These are phyloP conservation scores for Coriaria nepalensis DNA, from an alignment of 306 rosid genomes.

Conservation along the genomic window DNA sequence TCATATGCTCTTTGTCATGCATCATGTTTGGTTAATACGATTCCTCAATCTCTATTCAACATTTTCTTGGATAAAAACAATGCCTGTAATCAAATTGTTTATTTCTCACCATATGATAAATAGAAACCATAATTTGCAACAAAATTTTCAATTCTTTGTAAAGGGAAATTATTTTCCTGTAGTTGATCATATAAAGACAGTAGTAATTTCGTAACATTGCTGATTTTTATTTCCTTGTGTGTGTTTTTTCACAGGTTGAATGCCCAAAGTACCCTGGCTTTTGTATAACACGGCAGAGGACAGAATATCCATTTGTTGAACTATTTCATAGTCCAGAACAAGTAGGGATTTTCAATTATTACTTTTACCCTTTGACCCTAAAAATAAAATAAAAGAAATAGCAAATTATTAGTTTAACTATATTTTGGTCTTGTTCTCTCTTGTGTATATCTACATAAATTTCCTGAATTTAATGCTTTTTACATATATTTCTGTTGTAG, in stretches of 20 bases:
- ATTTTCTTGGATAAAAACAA: too few species aligned
- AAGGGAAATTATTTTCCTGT: too few species aligned
- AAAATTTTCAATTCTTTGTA: too few species aligned
- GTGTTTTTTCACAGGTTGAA: slow-evolving; percentile 59
- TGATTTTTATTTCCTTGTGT: slow-evolving; percentile 1
- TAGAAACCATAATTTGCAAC: too few species aligned
- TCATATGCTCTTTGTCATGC: too few species aligned
- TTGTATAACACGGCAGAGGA: slow-evolving; percentile 74
- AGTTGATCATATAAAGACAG: too few species aligned
- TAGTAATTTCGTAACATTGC: not conserved
- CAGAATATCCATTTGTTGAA: slow-evolving; percentile 82
- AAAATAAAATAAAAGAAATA: too few species aligned
- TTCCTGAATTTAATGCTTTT: not conserved
- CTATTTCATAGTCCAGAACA: slow-evolving; percentile 68
- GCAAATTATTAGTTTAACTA: not conserved
- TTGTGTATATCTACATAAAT: not conserved
- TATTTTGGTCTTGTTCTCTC: not conserved
- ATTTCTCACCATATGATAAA: too few species aligned
- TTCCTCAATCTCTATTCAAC: too few species aligned
- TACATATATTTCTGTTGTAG: slow-evolving; percentile 23
- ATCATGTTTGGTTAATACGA: too few species aligned
- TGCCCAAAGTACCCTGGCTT: slow-evolving; percentile 97
- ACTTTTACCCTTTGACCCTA: too few species aligned
- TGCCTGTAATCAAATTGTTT: too few species aligned
- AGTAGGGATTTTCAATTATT: slow-evolving; percentile 26